Base-by-base conservation (phyloP, 306 rosid genomes). In the Acacia confusa region DNA sequence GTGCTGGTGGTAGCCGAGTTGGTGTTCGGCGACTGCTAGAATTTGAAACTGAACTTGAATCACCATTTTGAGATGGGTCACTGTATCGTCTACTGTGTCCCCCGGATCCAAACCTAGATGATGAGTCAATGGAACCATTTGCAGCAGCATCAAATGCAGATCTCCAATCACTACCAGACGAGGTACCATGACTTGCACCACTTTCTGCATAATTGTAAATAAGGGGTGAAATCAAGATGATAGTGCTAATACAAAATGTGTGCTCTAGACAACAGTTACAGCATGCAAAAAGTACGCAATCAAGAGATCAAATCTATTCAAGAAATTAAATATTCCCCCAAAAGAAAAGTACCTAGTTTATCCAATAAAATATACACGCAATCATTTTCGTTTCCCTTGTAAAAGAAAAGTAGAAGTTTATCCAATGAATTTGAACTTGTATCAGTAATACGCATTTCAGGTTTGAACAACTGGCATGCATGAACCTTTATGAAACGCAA, bases 131-230 rank as follows among this genome's bases (percentile, higher is more conserved):
- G 25, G 85, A 79, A 69, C 89, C 87, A 80, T 80, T 88, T 27
- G 89, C 92, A 77, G 92, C 92, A 61, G 89, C 87, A 82, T 88
- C 88, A 84, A 88, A 88, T 5, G 89, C 92, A 77, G 89, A 82
- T 65, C 89, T 88, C 89, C 92, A 88, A 79, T 88, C 92, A 74
- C 87, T 88, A 48, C 85, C 87, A 60, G 85, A 65, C 32, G 84
- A 47, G 53, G 84, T 43, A 38, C 86, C 87, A 47, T 81, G 70
- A 81, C 76, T 86, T 45, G 85, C 85, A 81, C 88, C 80, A 86
- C 75, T 88, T 78, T 82, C 92, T 88, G 89, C 75, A 85, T 48
- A 64, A 66, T 68, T 63, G 38, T 58, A 78, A 43, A 47, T 79
- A 38, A 72, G 30, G 16, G 58, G 25, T 72, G 52, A 20, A 50